phyloP scores from a whole-genome alignment of 106 monocot genomes.

The Alisma plantagoaquatica region DNA sequence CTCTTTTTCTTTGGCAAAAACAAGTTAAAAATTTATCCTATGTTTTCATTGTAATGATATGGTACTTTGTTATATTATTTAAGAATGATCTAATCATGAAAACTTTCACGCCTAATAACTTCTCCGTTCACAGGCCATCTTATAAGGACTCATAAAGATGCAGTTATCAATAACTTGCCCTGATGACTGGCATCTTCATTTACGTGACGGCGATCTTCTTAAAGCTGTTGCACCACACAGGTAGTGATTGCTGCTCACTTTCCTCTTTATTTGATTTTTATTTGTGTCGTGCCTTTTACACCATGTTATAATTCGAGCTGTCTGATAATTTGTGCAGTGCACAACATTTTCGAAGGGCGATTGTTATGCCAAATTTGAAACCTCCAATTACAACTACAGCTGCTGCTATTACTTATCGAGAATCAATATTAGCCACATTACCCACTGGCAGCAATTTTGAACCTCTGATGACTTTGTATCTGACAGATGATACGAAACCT shows the following conservation, averaged over 20 bases:
- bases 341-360: conserved; percentile 61
- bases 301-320: too few relatives aligned
- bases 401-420: conserved; percentile 57
- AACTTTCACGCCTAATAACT: too few relatives aligned
- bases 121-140: too few relatives aligned
- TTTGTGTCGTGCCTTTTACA: too few relatives aligned
- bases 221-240: conserved; percentile 57
- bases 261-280: too few relatives aligned
- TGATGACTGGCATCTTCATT: conserved; percentile 97
- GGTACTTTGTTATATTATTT: too few relatives aligned
- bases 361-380: conserved; percentile 92
- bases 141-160: too few relatives aligned
- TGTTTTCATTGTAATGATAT: too few relatives aligned
- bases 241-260: conserved; percentile 10
- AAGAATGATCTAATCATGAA: too few relatives aligned
- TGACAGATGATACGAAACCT: conserved; percentile 74
- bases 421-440: conserved; percentile 51
- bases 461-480: conserved; percentile 87
- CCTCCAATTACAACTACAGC: conserved; percentile 81
- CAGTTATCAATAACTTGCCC: conserved; percentile 52
- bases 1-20: too few relatives aligned
- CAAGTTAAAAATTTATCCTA: too few relatives aligned
- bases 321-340: conserved; percentile 53
- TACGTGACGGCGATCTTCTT: conserved; percentile 86
- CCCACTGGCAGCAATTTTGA: conserved; percentile 38